Conservation (phyloP, 1,284 basidiomycete species). For the Moniliella sp. region DNA sequence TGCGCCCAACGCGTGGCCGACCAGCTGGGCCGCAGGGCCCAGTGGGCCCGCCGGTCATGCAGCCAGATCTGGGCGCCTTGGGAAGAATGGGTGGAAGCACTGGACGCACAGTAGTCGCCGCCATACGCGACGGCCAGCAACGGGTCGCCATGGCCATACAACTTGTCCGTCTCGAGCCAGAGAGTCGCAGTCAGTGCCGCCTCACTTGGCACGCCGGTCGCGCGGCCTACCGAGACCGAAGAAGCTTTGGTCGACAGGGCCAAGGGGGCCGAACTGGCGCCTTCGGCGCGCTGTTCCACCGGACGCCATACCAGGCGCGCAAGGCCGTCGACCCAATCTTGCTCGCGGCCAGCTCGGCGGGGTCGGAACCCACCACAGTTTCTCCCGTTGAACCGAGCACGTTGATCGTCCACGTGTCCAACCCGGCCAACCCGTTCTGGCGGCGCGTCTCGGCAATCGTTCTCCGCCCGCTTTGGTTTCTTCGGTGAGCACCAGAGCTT, state of each 20-base stretch:
- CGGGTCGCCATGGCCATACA: constrained; percentile 96
- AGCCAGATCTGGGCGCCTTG: constrained; percentile 76
- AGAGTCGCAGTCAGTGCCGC: constrained; percentile 58
- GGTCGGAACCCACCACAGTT: constrained; percentile 16
- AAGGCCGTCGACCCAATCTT: constrained; percentile 31
- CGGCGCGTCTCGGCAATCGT: constrained; percentile 13
- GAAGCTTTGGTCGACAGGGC: constrained; percentile 20
- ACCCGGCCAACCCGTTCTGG: constrained; percentile 9
- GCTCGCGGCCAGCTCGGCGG: constrained; percentile 14
- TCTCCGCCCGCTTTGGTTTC: constrained; percentile 21
- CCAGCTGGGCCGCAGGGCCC: constrained; percentile 46
- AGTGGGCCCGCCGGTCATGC: constrained; percentile 49
- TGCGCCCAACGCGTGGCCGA: constrained; percentile 69
- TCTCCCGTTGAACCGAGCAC: constrained; percentile 19
- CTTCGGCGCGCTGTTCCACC: constrained; percentile 5
- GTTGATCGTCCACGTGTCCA: constrained; percentile 17
- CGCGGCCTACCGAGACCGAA: constrained; percentile 8
- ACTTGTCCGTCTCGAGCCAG: constrained; percentile 88
- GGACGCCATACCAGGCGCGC: constrained; percentile 14
- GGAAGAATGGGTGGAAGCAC: constrained; percentile 63
- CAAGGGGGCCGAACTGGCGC: constrained; percentile 23
- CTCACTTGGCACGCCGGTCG: constrained; percentile 37
- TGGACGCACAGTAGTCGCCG: constrained; percentile 58
- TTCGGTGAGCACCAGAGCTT: constrained; percentile 24
- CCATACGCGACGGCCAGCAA: constrained; percentile 41